A percentile compares a stretch with the other conserved stretches of the same genome.
These are phyloP conservation scores for Melaleuca quinquenervia DNA, from an alignment of 345 rosid genomes.

Conservation along the genomic window DNA sequence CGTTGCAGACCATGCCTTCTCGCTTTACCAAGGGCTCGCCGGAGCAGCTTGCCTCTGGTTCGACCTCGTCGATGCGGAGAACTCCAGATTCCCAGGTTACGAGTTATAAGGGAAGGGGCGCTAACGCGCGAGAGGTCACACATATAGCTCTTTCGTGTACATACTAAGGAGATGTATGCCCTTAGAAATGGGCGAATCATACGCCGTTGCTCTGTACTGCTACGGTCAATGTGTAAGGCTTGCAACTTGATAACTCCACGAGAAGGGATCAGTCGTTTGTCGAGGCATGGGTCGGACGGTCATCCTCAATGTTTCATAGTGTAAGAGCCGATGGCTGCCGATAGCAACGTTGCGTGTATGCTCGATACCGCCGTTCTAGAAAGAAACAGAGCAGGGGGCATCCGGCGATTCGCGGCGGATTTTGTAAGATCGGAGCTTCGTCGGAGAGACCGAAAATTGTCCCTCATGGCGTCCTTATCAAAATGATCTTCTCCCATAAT, in stretches of 20 bases:
- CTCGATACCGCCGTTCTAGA: background rate
- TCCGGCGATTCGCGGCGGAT: background rate
- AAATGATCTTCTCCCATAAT: background rate
- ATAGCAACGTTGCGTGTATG: background rate
- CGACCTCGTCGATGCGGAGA: slow-evolving; percentile 37
- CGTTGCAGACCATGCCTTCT: slow-evolving; percentile 26
- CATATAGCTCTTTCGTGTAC: background rate
- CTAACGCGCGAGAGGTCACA: background rate
- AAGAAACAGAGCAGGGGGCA: background rate
- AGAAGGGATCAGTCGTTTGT: background rate
- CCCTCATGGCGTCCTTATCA: background rate
- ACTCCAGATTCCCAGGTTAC: slow-evolving; percentile 71
- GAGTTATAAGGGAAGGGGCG: slow-evolving; percentile 26
- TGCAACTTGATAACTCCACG: background rate
- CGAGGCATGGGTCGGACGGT: background rate
- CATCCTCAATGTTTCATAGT: background rate
- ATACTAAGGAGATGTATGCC: background rate
- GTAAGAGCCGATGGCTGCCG: background rate
- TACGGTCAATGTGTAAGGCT: background rate
- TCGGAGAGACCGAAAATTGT: background rate
- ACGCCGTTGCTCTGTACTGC: background rate
- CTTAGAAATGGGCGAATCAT: background rate
- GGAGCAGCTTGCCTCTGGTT: slow-evolving; percentile 73
- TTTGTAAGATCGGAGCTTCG: background rate
- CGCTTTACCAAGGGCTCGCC: slow-evolving; percentile 70